phyloP scores from a whole-genome alignment of 1,139 yeast species.

The Blastobotrys apis region DNA sequence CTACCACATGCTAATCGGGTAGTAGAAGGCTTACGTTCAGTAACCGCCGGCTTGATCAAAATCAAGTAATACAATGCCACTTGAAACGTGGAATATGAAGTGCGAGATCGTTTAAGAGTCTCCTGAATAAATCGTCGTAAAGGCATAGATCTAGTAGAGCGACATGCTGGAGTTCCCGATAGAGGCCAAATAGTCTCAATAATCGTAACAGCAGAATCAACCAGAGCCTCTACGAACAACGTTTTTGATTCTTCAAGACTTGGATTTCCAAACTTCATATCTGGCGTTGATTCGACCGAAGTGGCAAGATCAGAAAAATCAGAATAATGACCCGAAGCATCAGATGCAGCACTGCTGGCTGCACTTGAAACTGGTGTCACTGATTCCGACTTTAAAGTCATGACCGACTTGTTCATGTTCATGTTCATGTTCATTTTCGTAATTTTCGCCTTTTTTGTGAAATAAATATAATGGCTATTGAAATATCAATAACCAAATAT shows the following conservation, averaged over 20 bases:
- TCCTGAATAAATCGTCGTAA: slow-evolving; percentile 51
- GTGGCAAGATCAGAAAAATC: background rate
- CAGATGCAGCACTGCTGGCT: slow-evolving; percentile 1
- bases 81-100: slow-evolving; percentile 62
- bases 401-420: background rate
- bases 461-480: no score
- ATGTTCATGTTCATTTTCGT: no score
- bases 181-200: slow-evolving; percentile 37
- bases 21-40: background rate
- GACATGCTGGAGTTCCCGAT: slow-evolving; percentile 10
- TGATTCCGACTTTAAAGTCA: background rate
- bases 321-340: background rate
- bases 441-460: no score
- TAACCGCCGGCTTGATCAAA: slow-evolving; percentile 38
- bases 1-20: slow-evolving; percentile 47
- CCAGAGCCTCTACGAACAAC: slow-evolving; percentile 32
- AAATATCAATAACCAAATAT: no score
- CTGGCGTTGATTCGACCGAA: slow-evolving; percentile 7
- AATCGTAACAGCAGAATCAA: slow-evolving; percentile 36
- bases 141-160: slow-evolving; percentile 30
- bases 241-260: slow-evolving; percentile 17
- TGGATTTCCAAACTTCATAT: background rate
- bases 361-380: background rate
- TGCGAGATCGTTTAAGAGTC: slow-evolving; percentile 62
- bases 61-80: slow-evolving; percentile 61